Evolutionary conservation across 768 basidiomycete genomes (phyloP).

Genomic region (Pleurotus ostreatus): DNA sequence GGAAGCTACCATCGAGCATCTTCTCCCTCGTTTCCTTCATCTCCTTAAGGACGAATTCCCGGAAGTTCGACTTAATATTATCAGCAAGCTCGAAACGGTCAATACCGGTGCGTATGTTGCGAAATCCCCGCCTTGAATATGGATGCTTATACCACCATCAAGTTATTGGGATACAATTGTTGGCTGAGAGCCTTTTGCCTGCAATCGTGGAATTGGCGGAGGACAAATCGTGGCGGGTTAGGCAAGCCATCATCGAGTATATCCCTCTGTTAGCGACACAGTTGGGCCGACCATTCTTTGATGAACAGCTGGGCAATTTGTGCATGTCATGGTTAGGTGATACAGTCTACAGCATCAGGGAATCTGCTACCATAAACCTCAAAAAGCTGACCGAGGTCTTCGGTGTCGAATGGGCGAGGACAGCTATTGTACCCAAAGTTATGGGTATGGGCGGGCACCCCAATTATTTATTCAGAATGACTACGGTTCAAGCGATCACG

Average conservation of each 20-base stretch:
- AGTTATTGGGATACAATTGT: constrained; percentile 97
- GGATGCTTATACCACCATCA: constrained; percentile 12
- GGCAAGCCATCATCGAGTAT: constrained; percentile 99
- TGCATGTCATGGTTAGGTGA: constrained; percentile 99
- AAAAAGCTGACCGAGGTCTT: constrained; percentile 98
- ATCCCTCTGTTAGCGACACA: constrained; percentile 99
- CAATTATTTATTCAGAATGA: constrained; percentile 98
- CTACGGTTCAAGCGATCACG: constrained; percentile 96
- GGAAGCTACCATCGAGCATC: constrained; percentile 91
- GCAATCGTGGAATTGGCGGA: constrained; percentile 98
- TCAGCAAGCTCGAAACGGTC: constrained; percentile 96
- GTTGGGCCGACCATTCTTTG: constrained; percentile 93
- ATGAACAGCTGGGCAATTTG: constrained; percentile 92
- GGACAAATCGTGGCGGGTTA: constrained; percentile 99
- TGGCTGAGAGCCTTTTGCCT: constrained; percentile 92
- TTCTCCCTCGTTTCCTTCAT: constrained; percentile 95
- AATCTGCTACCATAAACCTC: constrained; percentile 95
- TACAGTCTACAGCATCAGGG: constrained; percentile 96
- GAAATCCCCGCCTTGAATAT: constrained; percentile 2
- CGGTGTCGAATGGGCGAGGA: constrained; percentile 95
- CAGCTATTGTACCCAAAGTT: constrained; percentile 93
- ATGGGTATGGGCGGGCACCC: constrained; percentile 96
- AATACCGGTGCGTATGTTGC: constrained; percentile 66
- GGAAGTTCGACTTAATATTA: constrained; percentile 95
- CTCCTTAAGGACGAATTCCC: constrained; percentile 98